phyloP scores from a whole-genome alignment of 495 filamentous ascomycete species.

The Hamigera avellanea region DNA sequence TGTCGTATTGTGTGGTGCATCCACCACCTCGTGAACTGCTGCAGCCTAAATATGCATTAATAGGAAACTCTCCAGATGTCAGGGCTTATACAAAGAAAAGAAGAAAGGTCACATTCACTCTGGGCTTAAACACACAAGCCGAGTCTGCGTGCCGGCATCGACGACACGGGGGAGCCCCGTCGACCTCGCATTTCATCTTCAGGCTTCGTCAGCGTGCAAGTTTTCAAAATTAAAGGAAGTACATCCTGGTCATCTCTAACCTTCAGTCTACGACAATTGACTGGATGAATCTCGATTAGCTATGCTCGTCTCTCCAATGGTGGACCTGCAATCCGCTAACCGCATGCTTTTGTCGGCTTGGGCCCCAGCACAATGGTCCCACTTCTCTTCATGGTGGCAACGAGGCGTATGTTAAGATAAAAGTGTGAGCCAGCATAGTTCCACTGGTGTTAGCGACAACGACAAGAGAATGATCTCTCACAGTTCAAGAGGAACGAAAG shows the following conservation, averaged over 20 bases:
- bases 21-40: constrained; percentile 13
- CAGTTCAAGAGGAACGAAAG: no score
- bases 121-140: constrained; percentile 28
- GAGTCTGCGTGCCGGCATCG: constrained; percentile 22
- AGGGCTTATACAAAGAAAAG: background rate
- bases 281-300: constrained; percentile 12
- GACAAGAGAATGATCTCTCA: no score
- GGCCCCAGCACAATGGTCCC: constrained; percentile 12
- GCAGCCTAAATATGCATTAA: constrained; percentile 15
- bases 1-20: constrained; percentile 2
- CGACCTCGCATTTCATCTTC: constrained; percentile 32
- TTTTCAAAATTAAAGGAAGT: background rate
- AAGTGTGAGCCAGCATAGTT: no score
- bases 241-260: no score
- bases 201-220: constrained; percentile 1
- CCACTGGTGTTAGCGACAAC: no score
- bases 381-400: constrained; percentile 9
- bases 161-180: constrained; percentile 23
- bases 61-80: background rate
- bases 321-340: constrained; percentile 10
- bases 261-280: constrained; percentile 31
- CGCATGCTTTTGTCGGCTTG: constrained; percentile 30
- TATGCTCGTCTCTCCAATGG: background rate
- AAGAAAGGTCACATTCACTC: constrained; percentile 22
- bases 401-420: no score